Evolutionary conservation across 192 early-diverging fungal genomes (phyloP).

Genomic region (Coemansia sp.): DNA sequence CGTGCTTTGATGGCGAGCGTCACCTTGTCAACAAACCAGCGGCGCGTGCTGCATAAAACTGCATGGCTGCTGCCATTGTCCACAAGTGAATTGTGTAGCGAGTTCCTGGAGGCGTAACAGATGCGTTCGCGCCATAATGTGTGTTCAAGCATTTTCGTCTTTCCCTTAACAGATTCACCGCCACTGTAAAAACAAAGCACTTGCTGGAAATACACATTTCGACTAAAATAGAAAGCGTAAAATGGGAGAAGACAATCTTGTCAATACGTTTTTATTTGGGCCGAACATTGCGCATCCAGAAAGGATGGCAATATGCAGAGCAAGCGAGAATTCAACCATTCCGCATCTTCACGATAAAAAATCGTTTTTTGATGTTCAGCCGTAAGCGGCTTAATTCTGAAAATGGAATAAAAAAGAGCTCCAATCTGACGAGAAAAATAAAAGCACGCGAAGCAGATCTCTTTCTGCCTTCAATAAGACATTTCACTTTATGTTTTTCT

Average conservation of each 20-base stretch:
- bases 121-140: background rate
- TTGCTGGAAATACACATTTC: too few relatives aligned
- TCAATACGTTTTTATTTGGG: too few relatives aligned
- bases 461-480: background rate
- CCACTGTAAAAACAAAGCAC: too few relatives aligned
- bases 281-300: background rate
- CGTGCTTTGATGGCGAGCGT: background rate
- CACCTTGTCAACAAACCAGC: conserved; percentile 2
- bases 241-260: too few relatives aligned
- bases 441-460: background rate
- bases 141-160: background rate
- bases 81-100: background rate
- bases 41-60: background rate
- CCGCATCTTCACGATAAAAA: background rate
- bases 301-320: background rate
- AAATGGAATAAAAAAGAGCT: background rate
- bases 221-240: too few relatives aligned
- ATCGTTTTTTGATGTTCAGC: conserved; percentile 6
- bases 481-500: background rate
- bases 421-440: background rate
- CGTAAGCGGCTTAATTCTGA: background rate
- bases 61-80: conserved; percentile 1
- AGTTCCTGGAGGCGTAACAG: background rate
- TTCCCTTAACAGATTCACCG: background rate
- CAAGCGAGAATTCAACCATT: background rate